A percentile compares a stretch with the other conserved stretches of the same genome.
phyloP scores from a whole-genome alignment of 202 grass and related monocot species.

The Bolboschoenoplectus hybrid region DNA sequence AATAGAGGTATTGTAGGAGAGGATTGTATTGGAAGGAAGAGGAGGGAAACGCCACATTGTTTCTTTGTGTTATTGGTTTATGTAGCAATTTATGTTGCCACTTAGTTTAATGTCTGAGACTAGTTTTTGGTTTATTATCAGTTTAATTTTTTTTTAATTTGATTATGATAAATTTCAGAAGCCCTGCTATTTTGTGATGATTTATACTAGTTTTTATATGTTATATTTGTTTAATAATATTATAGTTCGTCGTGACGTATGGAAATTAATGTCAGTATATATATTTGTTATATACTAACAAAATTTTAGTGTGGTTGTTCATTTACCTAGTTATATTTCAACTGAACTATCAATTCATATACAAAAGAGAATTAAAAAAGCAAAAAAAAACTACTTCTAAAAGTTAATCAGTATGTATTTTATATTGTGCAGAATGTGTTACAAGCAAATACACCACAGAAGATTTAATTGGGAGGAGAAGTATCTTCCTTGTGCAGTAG shows the following conservation, averaged over 20 bases:
- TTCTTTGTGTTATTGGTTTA: neutral
- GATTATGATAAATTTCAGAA: neutral
- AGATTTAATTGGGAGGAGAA: conserved; percentile 8
- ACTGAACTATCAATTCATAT: neutral
- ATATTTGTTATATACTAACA: neutral
- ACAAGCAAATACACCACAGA: conserved; percentile 17
- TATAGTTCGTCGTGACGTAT: too few relatives aligned
- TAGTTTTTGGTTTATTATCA: neutral
- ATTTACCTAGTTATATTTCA: neutral
- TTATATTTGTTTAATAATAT: too few relatives aligned
- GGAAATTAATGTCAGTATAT: neutral
- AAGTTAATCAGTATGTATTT: too few relatives aligned
- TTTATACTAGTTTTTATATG: too few relatives aligned
- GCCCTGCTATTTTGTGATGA: too few relatives aligned
- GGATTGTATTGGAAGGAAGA: conserved; percentile 22
- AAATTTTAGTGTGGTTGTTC: neutral
- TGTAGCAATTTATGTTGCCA: neutral
- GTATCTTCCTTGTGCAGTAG: neutral
- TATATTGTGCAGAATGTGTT: neutral
- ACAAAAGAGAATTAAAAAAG: too few relatives aligned
- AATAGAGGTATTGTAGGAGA: conserved; percentile 40
- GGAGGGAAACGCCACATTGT: conserved; percentile 24
- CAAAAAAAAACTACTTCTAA: too few relatives aligned
- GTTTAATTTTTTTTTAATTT: neutral
- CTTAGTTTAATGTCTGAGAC: neutral